Conservation (phyloP, 768 basidiomycete species). For the Russula abietina region DNA sequence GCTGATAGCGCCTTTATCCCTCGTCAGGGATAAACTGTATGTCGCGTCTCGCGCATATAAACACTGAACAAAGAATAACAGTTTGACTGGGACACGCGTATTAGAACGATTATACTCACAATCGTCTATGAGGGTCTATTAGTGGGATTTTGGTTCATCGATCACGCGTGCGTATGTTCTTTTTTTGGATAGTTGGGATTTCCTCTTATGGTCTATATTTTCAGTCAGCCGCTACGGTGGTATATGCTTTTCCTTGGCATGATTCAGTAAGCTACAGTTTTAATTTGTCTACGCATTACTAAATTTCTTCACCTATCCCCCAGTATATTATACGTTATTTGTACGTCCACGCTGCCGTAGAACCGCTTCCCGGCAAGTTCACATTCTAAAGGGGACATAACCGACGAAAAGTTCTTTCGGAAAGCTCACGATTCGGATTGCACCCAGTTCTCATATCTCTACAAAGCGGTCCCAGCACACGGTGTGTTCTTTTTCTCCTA, state of each 20-base stretch:
- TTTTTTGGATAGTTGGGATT: constrained; percentile 2
- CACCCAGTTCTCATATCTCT: constrained; percentile 79
- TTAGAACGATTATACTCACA: constrained; percentile 80
- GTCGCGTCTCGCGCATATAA: constrained; percentile 28
- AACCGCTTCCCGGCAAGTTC: not conserved
- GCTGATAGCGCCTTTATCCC: constrained; percentile 73
- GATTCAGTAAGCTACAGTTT: constrained; percentile 54
- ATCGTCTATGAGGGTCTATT: constrained; percentile 77
- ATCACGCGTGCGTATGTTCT: constrained; percentile 63
- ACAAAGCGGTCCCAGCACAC: constrained; percentile 64
- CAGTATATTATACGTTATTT: constrained; percentile 82
- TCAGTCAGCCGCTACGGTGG: constrained; percentile 75
- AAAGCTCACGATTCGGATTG: constrained; percentile 92
- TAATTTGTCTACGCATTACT: constrained; percentile 14
- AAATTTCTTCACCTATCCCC: constrained; percentile 3
- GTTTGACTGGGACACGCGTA: not conserved
- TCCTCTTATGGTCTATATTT: constrained; percentile 2
- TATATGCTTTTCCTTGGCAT: constrained; percentile 78
- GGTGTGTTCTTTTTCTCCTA: constrained; percentile 41
- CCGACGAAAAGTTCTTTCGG: constrained; percentile 92
- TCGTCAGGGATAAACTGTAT: constrained; percentile 87
- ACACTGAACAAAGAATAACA: not conserved
- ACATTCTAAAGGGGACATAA: constrained; percentile 68
- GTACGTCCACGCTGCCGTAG: constrained; percentile 39
- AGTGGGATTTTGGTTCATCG: constrained; percentile 93